phyloP scores from a whole-genome alignment of 176 grass and related monocot genomes.

The Triticum aestivum region DNA sequence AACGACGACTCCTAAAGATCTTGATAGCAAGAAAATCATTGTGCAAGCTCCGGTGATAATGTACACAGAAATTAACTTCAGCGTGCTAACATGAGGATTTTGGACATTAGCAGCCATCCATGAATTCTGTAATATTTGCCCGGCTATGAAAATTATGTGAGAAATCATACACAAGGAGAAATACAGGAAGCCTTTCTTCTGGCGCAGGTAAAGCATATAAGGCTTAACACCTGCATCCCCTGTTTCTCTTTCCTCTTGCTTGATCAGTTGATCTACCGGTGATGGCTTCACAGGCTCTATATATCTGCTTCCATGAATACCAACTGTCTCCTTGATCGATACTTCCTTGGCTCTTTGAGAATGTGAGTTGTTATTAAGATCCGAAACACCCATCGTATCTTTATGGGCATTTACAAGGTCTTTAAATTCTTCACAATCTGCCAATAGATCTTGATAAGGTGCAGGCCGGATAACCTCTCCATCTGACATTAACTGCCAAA shows the following conservation, averaged over 20 bases:
- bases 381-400: conserved; percentile 46
- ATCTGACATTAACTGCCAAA: conserved; percentile 79
- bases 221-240: conserved; percentile 78
- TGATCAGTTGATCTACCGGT: conserved; percentile 72
- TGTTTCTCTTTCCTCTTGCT: conserved; percentile 81
- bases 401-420: conserved; percentile 78
- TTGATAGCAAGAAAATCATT: conserved; percentile 58
- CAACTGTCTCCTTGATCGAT: conserved; percentile 43
- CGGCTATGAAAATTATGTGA: conserved; percentile 57
- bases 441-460: conserved; percentile 60
- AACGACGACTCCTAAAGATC: conserved; percentile 49
- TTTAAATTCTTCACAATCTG: conserved; percentile 71
- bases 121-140: conserved; percentile 82
- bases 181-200: conserved; percentile 80
- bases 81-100: conserved; percentile 54
- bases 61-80: conserved; percentile 80
- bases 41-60: conserved; percentile 53
- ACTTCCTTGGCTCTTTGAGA: conserved; percentile 26
- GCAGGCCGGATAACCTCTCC: conserved; percentile 62
- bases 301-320: conserved; percentile 28
- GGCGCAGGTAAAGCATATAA: conserved; percentile 67
- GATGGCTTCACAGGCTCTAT: conserved; percentile 29
- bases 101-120: conserved; percentile 96
- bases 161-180: conserved; percentile 38
- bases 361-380: conserved; percentile 27